These are phyloP conservation scores for Fremontodendron californicum DNA, from an alignment of 345 rosid genomes.

Conservation along the genomic window DNA sequence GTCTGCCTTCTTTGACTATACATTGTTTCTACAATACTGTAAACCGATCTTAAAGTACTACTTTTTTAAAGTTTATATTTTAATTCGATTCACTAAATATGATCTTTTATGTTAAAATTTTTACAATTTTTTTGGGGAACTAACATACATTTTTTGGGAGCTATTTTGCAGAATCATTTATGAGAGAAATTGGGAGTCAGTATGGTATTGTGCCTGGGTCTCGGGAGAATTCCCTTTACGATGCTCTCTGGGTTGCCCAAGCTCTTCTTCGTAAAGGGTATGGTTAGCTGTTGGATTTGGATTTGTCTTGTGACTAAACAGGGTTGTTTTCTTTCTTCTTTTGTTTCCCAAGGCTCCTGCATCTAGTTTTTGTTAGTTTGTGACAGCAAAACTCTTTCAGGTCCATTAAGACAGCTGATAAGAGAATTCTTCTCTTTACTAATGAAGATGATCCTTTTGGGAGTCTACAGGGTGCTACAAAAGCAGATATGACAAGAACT, in stretches of 20 bases:
- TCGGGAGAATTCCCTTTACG: slow-evolving; percentile 87
- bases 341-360: background rate
- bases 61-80: background rate
- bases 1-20: background rate
- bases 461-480: slow-evolving; percentile 59
- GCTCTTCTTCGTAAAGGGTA: slow-evolving; percentile 96
- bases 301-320: background rate
- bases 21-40: background rate
- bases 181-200: slow-evolving; percentile 78
- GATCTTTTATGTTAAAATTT: background rate
- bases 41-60: background rate
- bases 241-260: slow-evolving; percentile 97
- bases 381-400: slow-evolving; percentile 37
- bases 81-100: background rate
- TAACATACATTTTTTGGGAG: background rate
- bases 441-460: slow-evolving; percentile 96
- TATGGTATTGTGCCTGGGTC: slow-evolving; percentile 77
- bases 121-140: too few species aligned
- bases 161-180: slow-evolving; percentile 60
- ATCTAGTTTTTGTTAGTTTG: slow-evolving; percentile 15
- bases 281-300: background rate
- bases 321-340: background rate
- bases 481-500: slow-evolving; percentile 85
- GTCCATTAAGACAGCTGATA: slow-evolving; percentile 79
- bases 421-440: slow-evolving; percentile 79